These are phyloP conservation scores for Rosellinia necatrix DNA, from an alignment of 2,329 filamentous ascomycete species.

Conservation along the genomic window DNA sequence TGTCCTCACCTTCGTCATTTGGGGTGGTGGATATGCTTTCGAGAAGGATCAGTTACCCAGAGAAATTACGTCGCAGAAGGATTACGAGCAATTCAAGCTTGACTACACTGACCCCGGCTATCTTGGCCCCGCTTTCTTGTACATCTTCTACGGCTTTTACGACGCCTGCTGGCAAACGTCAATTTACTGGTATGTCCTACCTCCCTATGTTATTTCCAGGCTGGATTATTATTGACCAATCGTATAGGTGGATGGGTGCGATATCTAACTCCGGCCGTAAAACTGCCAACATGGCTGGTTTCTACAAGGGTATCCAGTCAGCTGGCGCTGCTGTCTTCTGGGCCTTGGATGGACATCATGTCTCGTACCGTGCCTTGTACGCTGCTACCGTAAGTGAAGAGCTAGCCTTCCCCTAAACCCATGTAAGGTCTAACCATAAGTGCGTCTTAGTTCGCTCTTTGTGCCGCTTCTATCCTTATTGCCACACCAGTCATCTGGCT, in stretches of 20 bases:
- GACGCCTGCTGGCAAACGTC: slow-evolving; percentile 90
- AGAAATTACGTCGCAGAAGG: slow-evolving; percentile 25
- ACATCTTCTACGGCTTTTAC: slow-evolving; percentile 52
- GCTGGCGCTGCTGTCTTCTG: slow-evolving; percentile 79
- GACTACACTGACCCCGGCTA: slow-evolving; percentile 68
- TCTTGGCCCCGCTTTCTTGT: slow-evolving; percentile 74
- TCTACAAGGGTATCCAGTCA: slow-evolving; percentile 88
- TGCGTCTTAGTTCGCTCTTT: slow-evolving; percentile 23
- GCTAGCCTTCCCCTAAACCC: background rate
- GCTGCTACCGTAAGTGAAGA: slow-evolving; percentile 52
- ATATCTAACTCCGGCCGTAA: slow-evolving; percentile 92
- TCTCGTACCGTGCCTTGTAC: slow-evolving; percentile 74
- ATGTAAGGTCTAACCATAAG: background rate
- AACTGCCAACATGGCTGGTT: slow-evolving; percentile 87
- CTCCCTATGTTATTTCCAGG: slow-evolving; percentile 65
- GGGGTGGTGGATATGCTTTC: slow-evolving; percentile 76
- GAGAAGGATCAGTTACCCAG: slow-evolving; percentile 60
- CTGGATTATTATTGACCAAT: slow-evolving; percentile 52
- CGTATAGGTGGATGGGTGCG: slow-evolving; percentile 80
- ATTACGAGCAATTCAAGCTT: slow-evolving; percentile 30
- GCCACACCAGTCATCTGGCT: slow-evolving; percentile 79
- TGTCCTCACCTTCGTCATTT: slow-evolving; percentile 68
- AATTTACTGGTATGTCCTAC: slow-evolving; percentile 82
- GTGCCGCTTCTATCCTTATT: slow-evolving; percentile 69
- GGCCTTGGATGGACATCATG: slow-evolving; percentile 67